Base-by-base conservation (phyloP, 306 rosid genomes). In the Glycine soja region DNA sequence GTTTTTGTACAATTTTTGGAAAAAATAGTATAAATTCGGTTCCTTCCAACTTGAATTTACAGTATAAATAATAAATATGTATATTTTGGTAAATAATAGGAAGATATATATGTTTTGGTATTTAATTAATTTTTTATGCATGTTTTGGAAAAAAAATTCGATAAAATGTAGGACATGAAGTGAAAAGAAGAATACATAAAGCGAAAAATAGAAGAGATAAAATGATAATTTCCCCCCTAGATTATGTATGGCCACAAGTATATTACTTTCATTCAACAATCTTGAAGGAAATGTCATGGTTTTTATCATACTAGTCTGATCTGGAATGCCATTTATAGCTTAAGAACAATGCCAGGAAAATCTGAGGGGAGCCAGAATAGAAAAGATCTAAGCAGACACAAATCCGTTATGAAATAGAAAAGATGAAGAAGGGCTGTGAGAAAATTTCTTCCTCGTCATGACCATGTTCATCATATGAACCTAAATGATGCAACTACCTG, bases 401-500 rank as follows among this genome's bases (percentile, higher is more conserved):
- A 42, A 15, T 66, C 13, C 15, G 7, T 48, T 24, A 50, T 50
- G 38, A 12, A 46, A 61, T 32, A 58, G 62, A 12, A 34, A 34
- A 34, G 34, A 43, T 43, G 13, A 57, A 42, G 13, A 57, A 42
- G 7, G 14, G 53, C 19, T 12, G 7, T 1, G 14, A 46, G 43
- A 32, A 48, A 53, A 48, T 7, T 18, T 66, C 54, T 80, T 14
- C 42, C 30, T 45, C 14, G 8, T 16, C 4, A 8, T n/a, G 16
- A 61, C 42, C 79, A 19, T 79, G 19, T 36, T 85, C 80, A 32
- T 90, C 89, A 94, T 46, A 63, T 80, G 80, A 94, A 94, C 74
- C 72, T 73, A 71, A 94, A 94, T 53, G 97, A 94, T 81, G 84
- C 69, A 51, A 94, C 93, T 5, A 86, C 95, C 97, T 94, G 94